Evolutionary conservation across 2,329 filamentous ascomycete genomes (phyloP), one percentile per base, ranked within the genome.

Genomic region (Ophiostoma ulmi): DNA sequence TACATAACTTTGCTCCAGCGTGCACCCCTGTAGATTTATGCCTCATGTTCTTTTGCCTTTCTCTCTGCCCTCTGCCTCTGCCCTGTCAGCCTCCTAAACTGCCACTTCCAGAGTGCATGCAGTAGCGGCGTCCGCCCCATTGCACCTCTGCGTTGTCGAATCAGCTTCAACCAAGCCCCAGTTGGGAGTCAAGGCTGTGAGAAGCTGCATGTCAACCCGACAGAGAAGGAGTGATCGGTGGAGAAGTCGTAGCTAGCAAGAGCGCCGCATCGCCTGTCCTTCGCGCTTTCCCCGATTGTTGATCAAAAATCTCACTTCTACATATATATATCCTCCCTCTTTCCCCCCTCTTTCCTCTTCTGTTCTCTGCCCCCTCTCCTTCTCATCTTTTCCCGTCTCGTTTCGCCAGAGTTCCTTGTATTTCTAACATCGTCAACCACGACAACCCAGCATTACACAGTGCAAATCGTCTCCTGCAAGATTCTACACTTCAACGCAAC

Each of bases 261-360:
- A 26, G 22, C n/a, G 52, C 22, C 52, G 52, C 52, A 22, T n/a
- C 17, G 44, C 26, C 22, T 10, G 52, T 7, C 22, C 52, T 26
- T 31, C 52, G 52, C 52, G 52, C 52, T 26, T 58, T 58, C 52
- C 48, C 52, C 52, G 52, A 58, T 58, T 58, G 52, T 58, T 58
- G 52, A 58, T 58, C 31, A 58, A 31, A 20, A 48, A 58, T 58
- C 52, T 58, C 52, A 58, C n/a, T n/a, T n/a, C n/a, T n/a, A n/a
- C n/a, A n/a, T n/a, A n/a, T n/a, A n/a, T 35, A 10, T 55, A 14
- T 31, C 22, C 14, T 36, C 35, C 11, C 26, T 31, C 31, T 13
- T 61, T 48, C 5, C 22, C n/a, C 22, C 13, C 10, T 61, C 22
- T 8, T 17, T 58, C 58, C 58, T 63, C 13, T 35, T 26, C 58